Base-by-base conservation (phyloP, 331 rosid species). In the Malus hybrid region DNA sequence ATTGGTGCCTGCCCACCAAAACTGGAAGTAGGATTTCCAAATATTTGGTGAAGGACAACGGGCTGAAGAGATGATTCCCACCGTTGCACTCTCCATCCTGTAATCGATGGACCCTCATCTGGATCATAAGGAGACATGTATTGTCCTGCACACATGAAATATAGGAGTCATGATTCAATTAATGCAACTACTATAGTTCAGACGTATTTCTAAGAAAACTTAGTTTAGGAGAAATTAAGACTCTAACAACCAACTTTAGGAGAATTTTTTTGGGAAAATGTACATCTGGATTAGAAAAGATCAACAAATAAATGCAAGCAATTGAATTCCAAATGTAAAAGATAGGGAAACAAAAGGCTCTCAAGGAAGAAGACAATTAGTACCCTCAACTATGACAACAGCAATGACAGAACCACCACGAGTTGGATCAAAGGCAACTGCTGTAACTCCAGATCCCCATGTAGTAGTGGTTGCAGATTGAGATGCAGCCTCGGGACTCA, bases 41-140 rank as follows among this genome's bases (percentile, higher is more conserved):
- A 93, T 86, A 93, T 85, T 78, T 90, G 98, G 83, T 93, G 97
- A 70, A 93, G 94, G 70, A 88, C 96, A 65, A 93, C 98, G 34
- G 86, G 86, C 81, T 91, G 93, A 77, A 90, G 86, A 48, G 98
- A 91, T 75, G 98, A 93, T 87, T 91, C 96, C 98, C 98, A 93
- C 16, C 91, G 94, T 83, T 93, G 98, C 62, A 93, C 97, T 82
- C 98, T 91, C 97, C 98, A 93, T 63, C 98, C 98, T 20, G 98
- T 90, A 75, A 93, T 82, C 55, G 97, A 90, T 57, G 96, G 97
- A 50, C 97, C 97, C 84, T 91, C 97, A 70, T 91, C 98, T 14
- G 94, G 98, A 84, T 93, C 96, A 82, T 90, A 87, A 57, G 97
- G 98, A 68, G 97, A 93, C 98, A 93, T 93, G 87, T 91, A 90